phyloP scores from a whole-genome alignment of 345 rosid species.

The Dovyalis caffra region DNA sequence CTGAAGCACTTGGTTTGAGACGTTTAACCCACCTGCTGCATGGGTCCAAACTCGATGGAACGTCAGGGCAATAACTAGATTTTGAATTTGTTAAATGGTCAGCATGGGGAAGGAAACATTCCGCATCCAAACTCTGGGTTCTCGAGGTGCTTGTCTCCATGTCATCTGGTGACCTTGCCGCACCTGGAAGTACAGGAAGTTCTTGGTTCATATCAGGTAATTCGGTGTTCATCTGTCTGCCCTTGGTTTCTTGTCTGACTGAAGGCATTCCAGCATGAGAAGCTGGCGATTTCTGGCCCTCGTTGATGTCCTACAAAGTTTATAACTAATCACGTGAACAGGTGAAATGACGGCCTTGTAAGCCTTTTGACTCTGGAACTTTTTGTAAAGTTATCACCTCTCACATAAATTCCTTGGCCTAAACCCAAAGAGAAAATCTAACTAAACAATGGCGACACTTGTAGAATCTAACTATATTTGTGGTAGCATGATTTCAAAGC shows the following conservation, averaged over 20 bases:
- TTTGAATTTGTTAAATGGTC: conserved; percentile 39
- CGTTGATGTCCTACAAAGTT: conserved; percentile 30
- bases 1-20: conserved; percentile 46
- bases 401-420: not conserved
- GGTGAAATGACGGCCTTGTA: not conserved
- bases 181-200: conserved; percentile 37
- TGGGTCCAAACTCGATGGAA: conserved; percentile 36
- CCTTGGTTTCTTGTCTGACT: conserved; percentile 24
- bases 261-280: conserved; percentile 26
- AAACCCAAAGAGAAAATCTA: not conserved
- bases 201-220: conserved; percentile 53
- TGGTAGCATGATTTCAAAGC: not conserved
- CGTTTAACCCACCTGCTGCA: conserved; percentile 82
- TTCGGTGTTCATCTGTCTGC: conserved; percentile 23
- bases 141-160: conserved; percentile 60
- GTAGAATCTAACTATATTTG: not conserved
- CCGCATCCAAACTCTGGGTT: conserved; percentile 71
- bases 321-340: not conserved
- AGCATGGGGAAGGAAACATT: conserved; percentile 39
- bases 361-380: not conserved
- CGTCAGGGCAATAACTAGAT: conserved; percentile 29
- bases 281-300: conserved; percentile 8
- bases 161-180: conserved; percentile 33
- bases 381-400: not conserved
- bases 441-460: not conserved